Base-by-base conservation (phyloP, 352 stramenopile species). In the Elongisporangium prolatum region DNA sequence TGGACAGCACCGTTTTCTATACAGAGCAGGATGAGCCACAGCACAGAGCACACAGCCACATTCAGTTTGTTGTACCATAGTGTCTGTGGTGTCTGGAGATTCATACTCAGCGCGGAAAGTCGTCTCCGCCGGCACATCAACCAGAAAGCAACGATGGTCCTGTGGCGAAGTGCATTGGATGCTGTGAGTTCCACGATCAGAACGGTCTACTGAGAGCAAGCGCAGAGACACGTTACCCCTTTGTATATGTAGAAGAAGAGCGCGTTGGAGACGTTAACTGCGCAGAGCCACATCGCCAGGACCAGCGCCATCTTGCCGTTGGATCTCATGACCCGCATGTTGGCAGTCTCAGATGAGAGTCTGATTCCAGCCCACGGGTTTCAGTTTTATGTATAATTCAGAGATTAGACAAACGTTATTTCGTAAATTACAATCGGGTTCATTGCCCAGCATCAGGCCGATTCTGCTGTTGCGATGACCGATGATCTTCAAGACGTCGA, bases 71-170 rank as follows among this genome's bases (percentile, higher is more conserved):
- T 57, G 16, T 60, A 88, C 84, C 77, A 91, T 83, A 17, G 76
- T 79, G 49, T 89, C 75, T 3, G 69, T 88, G 44, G 84, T 90
- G 64, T 96, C 86, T n/a, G 85, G 86, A 24, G 86, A 94, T 57
- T 94, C 77, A 50, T 93, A 96, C 62, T 91, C 80, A 21, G 75
- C 83, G 52, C 83, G 80, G 64, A 96, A 81, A 38, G 80, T 69
- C 22, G 86, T 96, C n/a, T 73, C 62, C 11, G 72, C 72, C 1
- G 86, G 85, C n/a, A 95, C 69, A 63, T 94, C 84, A 25, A 84
- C 68, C 22, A 93, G 65, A 37, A 93, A 96, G 66, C 86, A 96
- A 37, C 83, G 80, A 60, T 90, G 73, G 24, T 71, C 68, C 79
- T 93, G 24, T 48, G 24, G 11, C 14, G 34, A 21, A 34, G 16